A percentile compares a stretch with the other conserved stretches of the same genome.
These are phyloP conservation scores for Russula lepida DNA, from an alignment of 768 basidiomycete species.

Conservation along the genomic window DNA sequence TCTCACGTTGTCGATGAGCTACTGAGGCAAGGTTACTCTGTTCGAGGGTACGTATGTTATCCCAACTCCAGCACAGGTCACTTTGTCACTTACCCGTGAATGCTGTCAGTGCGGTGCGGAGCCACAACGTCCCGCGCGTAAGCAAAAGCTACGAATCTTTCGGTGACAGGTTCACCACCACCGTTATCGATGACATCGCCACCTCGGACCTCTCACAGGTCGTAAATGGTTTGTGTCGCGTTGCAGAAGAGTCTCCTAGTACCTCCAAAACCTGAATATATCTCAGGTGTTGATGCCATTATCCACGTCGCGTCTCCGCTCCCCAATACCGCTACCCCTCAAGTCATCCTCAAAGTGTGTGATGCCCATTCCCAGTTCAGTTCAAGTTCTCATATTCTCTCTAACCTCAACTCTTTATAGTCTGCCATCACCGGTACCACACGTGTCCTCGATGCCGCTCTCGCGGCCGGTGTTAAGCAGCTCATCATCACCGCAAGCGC, in stretches of 20 bases:
- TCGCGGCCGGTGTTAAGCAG: conserved; percentile 5
- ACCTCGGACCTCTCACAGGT: conserved; percentile 14
- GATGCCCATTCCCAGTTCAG: neutral
- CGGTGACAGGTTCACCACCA: too few relatives aligned
- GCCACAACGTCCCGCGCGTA: too few relatives aligned
- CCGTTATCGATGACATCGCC: too few relatives aligned
- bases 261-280: too few relatives aligned
- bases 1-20: conserved; percentile 27
- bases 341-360: conserved; percentile 16
- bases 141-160: too few relatives aligned
- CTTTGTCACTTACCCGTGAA: too few relatives aligned
- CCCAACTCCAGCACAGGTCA: too few relatives aligned
- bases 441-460: conserved; percentile 13
- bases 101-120: too few relatives aligned
- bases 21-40: conserved; percentile 38
- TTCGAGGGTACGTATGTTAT: conserved; percentile 33
- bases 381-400: neutral
- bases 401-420: neutral
- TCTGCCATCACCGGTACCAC: conserved; percentile 13
- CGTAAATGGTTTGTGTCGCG: conserved; percentile 18
- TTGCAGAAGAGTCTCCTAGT: neutral
- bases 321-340: neutral
- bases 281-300: too few relatives aligned
- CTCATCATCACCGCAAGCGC: conserved; percentile 14
- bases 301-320: conserved; percentile 19